Evolutionary conservation across 2,329 filamentous ascomycete species (phyloP).

Genomic region (Stachybotrys chartarum): DNA sequence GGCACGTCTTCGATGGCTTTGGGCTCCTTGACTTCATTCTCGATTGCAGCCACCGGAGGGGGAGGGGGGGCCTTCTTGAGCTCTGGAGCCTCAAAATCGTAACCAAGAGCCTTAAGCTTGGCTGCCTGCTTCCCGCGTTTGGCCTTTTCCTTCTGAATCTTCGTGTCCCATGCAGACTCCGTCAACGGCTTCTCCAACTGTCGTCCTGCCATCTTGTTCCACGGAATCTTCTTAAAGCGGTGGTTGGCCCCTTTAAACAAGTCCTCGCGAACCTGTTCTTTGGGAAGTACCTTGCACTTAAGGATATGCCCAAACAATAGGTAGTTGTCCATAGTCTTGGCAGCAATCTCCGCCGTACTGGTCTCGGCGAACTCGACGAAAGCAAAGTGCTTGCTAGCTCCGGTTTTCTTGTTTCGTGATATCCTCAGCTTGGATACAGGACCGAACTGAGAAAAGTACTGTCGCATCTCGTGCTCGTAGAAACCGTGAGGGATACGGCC

Average conservation of each 20-base stretch:
- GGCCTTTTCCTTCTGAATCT: conserved; percentile 65
- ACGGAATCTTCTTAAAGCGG: conserved; percentile 81
- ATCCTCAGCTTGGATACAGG: conserved; percentile 70
- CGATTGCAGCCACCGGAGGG: conserved; percentile 27
- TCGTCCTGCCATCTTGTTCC: conserved; percentile 77
- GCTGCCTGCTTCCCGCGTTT: conserved; percentile 62
- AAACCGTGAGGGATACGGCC: conserved; percentile 89
- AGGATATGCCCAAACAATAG: conserved; percentile 90
- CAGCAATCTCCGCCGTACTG: conserved; percentile 74
- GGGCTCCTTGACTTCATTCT: conserved; percentile 22
- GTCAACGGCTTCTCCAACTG: conserved; percentile 66
- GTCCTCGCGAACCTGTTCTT: conserved; percentile 70
- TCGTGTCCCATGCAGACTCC: conserved; percentile 71
- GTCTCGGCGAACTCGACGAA: conserved; percentile 88
- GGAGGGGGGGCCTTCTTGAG: conserved; percentile 52
- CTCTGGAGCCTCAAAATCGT: conserved; percentile 70
- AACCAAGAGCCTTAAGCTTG: conserved; percentile 73
- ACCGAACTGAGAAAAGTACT: conserved; percentile 93
- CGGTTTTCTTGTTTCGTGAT: conserved; percentile 87
- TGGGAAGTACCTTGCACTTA: conserved; percentile 73
- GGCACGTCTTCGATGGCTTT: conserved; percentile 30
- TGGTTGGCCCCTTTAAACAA: conserved; percentile 87
- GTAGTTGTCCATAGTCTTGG: conserved; percentile 97
- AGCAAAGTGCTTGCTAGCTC: conserved; percentile 85
- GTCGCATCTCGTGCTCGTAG: conserved; percentile 91